phyloP scores from a whole-genome alignment of 495 filamentous ascomycete species.

The Xylaria scruposa region DNA sequence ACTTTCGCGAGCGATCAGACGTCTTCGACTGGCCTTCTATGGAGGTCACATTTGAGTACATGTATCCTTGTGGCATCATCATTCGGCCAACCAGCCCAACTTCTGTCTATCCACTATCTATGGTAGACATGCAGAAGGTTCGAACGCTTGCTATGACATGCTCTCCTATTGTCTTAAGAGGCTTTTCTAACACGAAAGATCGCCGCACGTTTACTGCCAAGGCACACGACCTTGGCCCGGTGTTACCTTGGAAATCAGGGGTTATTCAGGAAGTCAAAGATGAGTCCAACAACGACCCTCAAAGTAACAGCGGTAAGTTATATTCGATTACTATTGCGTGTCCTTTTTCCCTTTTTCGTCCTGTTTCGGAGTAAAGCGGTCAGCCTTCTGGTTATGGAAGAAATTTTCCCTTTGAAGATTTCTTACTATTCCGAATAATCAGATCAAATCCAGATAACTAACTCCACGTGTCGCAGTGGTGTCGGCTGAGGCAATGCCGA shows the following conservation, averaged over 20 bases:
- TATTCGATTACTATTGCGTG: too few relatives aligned
- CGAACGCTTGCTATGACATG: constrained; percentile 54
- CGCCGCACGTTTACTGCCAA: constrained; percentile 54
- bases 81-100: constrained; percentile 29
- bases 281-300: background rate
- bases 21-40: constrained; percentile 50
- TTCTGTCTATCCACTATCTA: constrained; percentile 9
- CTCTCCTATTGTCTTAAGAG: constrained; percentile 61
- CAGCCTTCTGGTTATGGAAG: background rate
- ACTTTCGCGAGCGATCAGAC: constrained; percentile 51
- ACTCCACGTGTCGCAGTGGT: background rate
- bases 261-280: constrained; percentile 3
- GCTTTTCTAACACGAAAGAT: constrained; percentile 54
- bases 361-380: background rate
- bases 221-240: constrained; percentile 30
- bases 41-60: constrained; percentile 36
- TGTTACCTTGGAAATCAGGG: background rate
- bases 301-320: background rate
- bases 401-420: background rate
- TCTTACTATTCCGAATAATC: background rate
- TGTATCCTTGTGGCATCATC: constrained; percentile 37
- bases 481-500: background rate
- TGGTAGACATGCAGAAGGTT: constrained; percentile 55
- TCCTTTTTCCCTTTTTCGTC: background rate
- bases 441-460: background rate